phyloP scores from a whole-genome alignment of 176 grass and related monocot genomes.

The Tillandsia fasciculata region DNA sequence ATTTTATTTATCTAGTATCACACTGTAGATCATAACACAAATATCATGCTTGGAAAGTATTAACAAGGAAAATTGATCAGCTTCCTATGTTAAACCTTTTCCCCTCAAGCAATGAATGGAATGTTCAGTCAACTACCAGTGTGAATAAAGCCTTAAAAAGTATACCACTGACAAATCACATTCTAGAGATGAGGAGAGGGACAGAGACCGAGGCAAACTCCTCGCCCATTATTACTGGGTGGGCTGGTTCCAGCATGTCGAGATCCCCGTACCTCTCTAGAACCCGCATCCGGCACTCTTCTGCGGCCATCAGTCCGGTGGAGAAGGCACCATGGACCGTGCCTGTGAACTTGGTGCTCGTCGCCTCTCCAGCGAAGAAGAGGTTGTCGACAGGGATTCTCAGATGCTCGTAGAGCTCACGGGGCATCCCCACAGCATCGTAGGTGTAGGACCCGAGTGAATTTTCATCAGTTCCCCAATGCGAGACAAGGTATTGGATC shows the following conservation, averaged over 20 bases:
- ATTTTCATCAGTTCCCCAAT: slow-evolving; percentile 84
- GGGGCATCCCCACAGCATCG: slow-evolving; percentile 64
- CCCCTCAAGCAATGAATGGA: slow-evolving; percentile 47
- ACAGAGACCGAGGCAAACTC: slow-evolving; percentile 58
- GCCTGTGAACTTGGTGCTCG: slow-evolving; percentile 79
- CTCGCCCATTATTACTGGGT: slow-evolving; percentile 51
- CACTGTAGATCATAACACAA: slow-evolving; percentile 17
- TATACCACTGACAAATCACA: slow-evolving; percentile 25
- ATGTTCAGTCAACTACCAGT: slow-evolving; percentile 16
- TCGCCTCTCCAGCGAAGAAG: slow-evolving; percentile 94
- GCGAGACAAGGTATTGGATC: slow-evolving; percentile 87
- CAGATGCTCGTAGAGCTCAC: slow-evolving; percentile 66
- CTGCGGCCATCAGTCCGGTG: slow-evolving; percentile 78
- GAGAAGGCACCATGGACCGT: slow-evolving; percentile 89
- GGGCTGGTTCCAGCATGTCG: slow-evolving; percentile 56
- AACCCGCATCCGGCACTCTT: slow-evolving; percentile 83
- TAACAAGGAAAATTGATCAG: slow-evolving; percentile 9
- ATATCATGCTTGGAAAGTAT: slow-evolving; percentile 37
- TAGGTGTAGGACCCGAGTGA: slow-evolving; percentile 91
- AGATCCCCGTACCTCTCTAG: slow-evolving; percentile 77
- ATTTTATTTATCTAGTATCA: background rate
- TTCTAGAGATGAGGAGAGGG: slow-evolving; percentile 79
- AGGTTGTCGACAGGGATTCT: slow-evolving; percentile 91
- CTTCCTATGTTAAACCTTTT: slow-evolving; percentile 7
- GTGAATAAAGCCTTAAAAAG: slow-evolving; percentile 9